Conservation (phyloP, 202 grass and related monocot species). For the Carex arenaria region DNA sequence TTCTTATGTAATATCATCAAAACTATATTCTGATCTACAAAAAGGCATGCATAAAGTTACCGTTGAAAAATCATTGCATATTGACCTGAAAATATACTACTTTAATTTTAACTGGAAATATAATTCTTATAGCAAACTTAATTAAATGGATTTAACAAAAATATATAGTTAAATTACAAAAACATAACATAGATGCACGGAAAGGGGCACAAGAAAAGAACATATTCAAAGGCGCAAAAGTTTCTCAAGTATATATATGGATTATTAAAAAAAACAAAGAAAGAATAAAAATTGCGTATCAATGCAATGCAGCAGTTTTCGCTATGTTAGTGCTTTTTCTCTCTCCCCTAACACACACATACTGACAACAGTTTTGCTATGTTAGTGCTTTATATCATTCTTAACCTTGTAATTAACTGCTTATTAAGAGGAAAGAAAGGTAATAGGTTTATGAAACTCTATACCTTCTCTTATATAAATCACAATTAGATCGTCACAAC, state of each 20-base stretch:
- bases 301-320: not conserved
- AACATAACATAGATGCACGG: not conserved
- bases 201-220: not conserved
- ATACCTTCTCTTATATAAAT: not conserved
- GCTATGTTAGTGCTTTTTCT: not conserved
- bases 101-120: not conserved
- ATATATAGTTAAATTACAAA: not conserved
- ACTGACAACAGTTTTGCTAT: not conserved
- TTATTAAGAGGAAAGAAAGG: not conserved
- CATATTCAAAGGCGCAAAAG: not conserved
- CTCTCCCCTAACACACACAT: not conserved
- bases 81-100: not conserved
- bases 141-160: not conserved
- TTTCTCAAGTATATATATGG: not conserved
- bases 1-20: not conserved
- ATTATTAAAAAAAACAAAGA: not conserved
- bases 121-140: not conserved
- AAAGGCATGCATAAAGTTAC: not conserved
- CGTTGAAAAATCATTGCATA: not conserved
- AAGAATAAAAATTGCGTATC: not conserved
- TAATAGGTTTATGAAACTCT: not conserved
- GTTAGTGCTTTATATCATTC: not conserved
- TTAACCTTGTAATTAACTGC: not conserved
- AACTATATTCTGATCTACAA: not conserved
- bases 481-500: constrained; percentile 1